Evolutionary conservation across 2,329 filamentous ascomycete genomes (phyloP).

Genomic region (Aaosphaeria arxii): DNA sequence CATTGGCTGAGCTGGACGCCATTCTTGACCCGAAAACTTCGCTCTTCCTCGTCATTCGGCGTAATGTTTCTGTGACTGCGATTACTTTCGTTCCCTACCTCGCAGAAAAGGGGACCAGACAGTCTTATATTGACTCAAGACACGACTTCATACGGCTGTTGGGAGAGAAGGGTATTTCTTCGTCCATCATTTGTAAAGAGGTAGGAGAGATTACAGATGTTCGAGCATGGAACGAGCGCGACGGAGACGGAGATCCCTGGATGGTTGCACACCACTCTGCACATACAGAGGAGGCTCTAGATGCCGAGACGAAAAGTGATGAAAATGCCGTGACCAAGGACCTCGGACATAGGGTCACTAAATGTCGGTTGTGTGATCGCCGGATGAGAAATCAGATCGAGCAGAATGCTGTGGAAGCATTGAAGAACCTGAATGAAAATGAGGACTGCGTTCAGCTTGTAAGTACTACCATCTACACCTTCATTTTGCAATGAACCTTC

Average conservation of each 20-base stretch:
- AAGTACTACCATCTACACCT: slow-evolving; percentile 2
- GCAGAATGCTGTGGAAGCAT: slow-evolving; percentile 12
- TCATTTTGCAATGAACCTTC: background rate
- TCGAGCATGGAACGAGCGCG: slow-evolving; percentile 20
- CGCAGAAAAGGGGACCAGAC: slow-evolving; percentile 7
- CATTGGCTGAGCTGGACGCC: slow-evolving; percentile 15
- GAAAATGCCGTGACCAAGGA: slow-evolving; percentile 7
- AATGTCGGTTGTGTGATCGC: slow-evolving; percentile 28
- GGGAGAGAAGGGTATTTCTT: slow-evolving; percentile 11
- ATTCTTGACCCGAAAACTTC: slow-evolving; percentile 11
- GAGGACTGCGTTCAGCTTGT: slow-evolving; percentile 21
- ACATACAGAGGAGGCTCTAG: background rate
- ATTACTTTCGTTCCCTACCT: slow-evolving; percentile 25
- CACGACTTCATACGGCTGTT: slow-evolving; percentile 10
- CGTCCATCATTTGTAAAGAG: slow-evolving; percentile 25
- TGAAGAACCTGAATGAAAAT: slow-evolving; percentile 7
- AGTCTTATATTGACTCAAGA: slow-evolving; percentile 10
- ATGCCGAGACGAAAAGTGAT: too few relatives aligned
- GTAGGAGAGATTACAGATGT: slow-evolving; percentile 21
- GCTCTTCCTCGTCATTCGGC: slow-evolving; percentile 19
- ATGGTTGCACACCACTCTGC: too few relatives aligned
- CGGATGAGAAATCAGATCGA: slow-evolving; percentile 29
- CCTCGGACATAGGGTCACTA: slow-evolving; percentile 19
- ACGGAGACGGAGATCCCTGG: background rate
- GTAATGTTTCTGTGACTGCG: slow-evolving; percentile 7